These are phyloP conservation scores for Starmerella floris DNA, from an alignment of 805 yeast genomes.

Conservation along the genomic window DNA sequence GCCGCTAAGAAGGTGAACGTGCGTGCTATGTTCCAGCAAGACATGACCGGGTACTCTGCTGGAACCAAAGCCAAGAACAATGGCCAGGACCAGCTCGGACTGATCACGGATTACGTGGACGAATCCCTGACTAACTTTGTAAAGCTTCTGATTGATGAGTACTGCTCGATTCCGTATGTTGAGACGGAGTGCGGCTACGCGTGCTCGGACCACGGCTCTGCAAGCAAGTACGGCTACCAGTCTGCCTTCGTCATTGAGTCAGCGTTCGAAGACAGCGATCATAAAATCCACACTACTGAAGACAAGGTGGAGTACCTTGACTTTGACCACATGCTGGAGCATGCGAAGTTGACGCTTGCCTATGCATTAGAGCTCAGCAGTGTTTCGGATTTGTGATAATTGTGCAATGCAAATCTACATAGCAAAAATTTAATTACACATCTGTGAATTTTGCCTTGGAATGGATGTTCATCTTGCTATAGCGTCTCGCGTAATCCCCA, in stretches of 20 bases:
- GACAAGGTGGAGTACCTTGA: constrained; percentile 76
- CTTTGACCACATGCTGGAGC: constrained; percentile 67
- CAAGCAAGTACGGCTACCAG: constrained; percentile 71
- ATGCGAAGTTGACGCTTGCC: constrained; percentile 62
- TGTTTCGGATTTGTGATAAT: constrained; percentile 2
- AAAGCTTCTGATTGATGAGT: constrained; percentile 45
- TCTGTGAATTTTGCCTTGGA: no score
- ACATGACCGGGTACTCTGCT: constrained; percentile 74
- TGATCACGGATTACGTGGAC: constrained; percentile 59
- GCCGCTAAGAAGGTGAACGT: constrained; percentile 37
- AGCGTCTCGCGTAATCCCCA: no score
- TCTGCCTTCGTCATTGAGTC: constrained; percentile 72
- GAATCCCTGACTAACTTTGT: constrained; percentile 44
- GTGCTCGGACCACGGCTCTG: constrained; percentile 87
- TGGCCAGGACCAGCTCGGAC: constrained; percentile 58
- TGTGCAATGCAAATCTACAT: no score
- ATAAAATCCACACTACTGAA: constrained; percentile 53
- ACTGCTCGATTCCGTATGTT: constrained; percentile 53
- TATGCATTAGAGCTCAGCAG: constrained; percentile 54
- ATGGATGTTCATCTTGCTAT: no score
- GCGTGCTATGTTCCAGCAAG: constrained; percentile 81
- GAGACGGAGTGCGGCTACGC: constrained; percentile 83
- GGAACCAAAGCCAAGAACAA: constrained; percentile 29
- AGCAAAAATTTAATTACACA: no score
- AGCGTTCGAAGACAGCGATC: constrained; percentile 47